These are phyloP conservation scores for Tephrocybe sp. DNA, from an alignment of 768 basidiomycete genomes.

Conservation along the genomic window DNA sequence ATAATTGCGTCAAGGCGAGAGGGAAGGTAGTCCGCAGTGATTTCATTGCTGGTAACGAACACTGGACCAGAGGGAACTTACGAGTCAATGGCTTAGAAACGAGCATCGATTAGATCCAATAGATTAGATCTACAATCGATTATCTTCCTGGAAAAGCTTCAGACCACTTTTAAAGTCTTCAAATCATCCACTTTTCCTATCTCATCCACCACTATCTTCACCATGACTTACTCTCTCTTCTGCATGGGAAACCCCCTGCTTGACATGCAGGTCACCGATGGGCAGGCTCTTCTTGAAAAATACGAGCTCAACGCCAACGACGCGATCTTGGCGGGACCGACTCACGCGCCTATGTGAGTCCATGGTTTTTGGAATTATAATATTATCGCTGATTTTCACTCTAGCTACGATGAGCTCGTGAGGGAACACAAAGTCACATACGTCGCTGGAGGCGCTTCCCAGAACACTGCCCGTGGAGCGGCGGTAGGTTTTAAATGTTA, in stretches of 20 bases:
- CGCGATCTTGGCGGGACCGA: conserved; percentile 90
- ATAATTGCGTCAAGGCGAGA: conserved; percentile 35
- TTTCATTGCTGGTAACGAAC: conserved; percentile 62
- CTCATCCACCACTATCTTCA: conserved; percentile 4
- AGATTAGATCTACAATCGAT: conserved; percentile 14
- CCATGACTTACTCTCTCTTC: conserved; percentile 63
- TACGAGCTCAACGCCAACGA: conserved; percentile 93
- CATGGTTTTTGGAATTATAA: not conserved
- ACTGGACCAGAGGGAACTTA: conserved; percentile 48
- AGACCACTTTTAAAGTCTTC: not conserved
- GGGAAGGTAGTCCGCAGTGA: conserved; percentile 59
- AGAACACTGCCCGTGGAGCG: conserved; percentile 95
- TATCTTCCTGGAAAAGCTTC: conserved; percentile 1
- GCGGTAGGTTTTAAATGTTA: conserved; percentile 59
- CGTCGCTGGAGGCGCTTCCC: conserved; percentile 95
- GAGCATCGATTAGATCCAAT: conserved; percentile 25
- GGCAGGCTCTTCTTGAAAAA: conserved; percentile 82
- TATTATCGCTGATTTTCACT: conserved; percentile 1
- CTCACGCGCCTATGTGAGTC: conserved; percentile 82
- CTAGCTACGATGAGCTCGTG: conserved; percentile 87
- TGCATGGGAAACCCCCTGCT: conserved; percentile 95
- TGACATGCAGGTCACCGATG: conserved; percentile 90
- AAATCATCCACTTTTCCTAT: conserved; percentile 5
- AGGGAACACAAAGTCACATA: conserved; percentile 76
- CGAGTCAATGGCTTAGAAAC: conserved; percentile 30